Percentiles rank a stretch among this genome's conserved stretches.
Evolutionary conservation across 495 filamentous ascomycete species (phyloP).

Genomic region (Penicillium roqueforti): DNA sequence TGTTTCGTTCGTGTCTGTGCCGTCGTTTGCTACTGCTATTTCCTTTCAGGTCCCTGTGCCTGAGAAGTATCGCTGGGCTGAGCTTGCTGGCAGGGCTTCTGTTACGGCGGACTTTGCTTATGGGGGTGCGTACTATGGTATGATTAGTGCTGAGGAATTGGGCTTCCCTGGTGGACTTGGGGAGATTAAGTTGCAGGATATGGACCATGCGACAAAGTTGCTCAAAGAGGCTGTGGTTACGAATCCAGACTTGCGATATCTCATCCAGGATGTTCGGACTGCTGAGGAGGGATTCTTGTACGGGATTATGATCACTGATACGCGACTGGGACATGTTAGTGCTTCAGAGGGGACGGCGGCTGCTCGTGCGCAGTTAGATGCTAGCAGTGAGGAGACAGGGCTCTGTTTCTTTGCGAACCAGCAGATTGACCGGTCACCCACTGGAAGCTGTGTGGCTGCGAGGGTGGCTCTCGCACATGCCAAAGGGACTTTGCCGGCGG

Average conservation of each 20-base stretch:
- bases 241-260: constrained; percentile 6
- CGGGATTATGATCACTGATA: constrained; percentile 18
- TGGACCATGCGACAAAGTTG: constrained; percentile 17
- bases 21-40: constrained; percentile 17
- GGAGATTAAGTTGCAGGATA: constrained; percentile 10
- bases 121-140: constrained; percentile 15
- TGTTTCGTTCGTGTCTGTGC: constrained; percentile 21
- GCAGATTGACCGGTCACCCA: constrained; percentile 29
- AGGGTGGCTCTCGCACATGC: constrained; percentile 22
- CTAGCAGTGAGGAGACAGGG: constrained; percentile 12
- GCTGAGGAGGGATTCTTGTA: constrained; percentile 17
- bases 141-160: constrained; percentile 14
- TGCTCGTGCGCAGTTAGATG: constrained; percentile 9
- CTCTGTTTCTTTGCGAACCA: constrained; percentile 28
- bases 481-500: constrained; percentile 7
- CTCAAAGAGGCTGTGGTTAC: constrained; percentile 14
- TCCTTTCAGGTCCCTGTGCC: constrained; percentile 14
- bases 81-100: constrained; percentile 3
- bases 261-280: constrained; percentile 8
- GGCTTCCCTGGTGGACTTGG: constrained; percentile 11
- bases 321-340: constrained; percentile 24
- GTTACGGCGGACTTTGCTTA: constrained; percentile 15
- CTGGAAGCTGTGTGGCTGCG: constrained; percentile 23
- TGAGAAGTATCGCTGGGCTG: constrained; percentile 14
- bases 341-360: constrained; percentile 11